Conservation (phyloP, 768 basidiomycete species). For the Suillus lakei region DNA sequence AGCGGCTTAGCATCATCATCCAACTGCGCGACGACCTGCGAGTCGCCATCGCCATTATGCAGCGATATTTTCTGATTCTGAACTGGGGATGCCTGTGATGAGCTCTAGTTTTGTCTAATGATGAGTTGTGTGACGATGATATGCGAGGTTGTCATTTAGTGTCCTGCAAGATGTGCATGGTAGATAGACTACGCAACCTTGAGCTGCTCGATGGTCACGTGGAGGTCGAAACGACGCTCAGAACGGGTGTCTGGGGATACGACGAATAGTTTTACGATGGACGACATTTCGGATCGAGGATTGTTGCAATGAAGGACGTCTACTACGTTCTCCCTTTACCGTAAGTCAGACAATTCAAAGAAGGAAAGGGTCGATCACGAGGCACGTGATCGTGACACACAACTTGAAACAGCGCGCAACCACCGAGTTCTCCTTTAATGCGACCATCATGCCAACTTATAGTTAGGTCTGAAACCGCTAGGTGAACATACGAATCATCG, state of each 20-base stretch:
- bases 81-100: constrained; percentile 88
- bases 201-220: constrained; percentile 74
- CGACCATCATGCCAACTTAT: background rate
- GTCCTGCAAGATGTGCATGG: constrained; percentile 14
- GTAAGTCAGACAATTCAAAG: background rate
- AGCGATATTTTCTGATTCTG: constrained; percentile 73
- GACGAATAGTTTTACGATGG: constrained; percentile 72
- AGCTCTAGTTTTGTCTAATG: constrained; percentile 78
- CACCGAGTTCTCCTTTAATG: too few relatives aligned
- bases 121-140: background rate
- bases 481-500: background rate
- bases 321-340: background rate
- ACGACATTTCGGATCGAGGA: constrained; percentile 37
- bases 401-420: too few relatives aligned
- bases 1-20: constrained; percentile 70
- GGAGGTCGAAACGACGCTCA: constrained; percentile 83
- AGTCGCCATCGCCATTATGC: constrained; percentile 59
- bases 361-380: background rate
- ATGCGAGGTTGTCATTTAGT: constrained; percentile 9
- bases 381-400: background rate
- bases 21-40: constrained; percentile 54
- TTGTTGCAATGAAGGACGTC: too few relatives aligned
- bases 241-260: constrained; percentile 88
- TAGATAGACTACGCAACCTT: constrained; percentile 59
- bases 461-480: too few relatives aligned